phyloP scores from a whole-genome alignment of 2,329 filamentous ascomycete genomes.

The Thelonectria olida region DNA sequence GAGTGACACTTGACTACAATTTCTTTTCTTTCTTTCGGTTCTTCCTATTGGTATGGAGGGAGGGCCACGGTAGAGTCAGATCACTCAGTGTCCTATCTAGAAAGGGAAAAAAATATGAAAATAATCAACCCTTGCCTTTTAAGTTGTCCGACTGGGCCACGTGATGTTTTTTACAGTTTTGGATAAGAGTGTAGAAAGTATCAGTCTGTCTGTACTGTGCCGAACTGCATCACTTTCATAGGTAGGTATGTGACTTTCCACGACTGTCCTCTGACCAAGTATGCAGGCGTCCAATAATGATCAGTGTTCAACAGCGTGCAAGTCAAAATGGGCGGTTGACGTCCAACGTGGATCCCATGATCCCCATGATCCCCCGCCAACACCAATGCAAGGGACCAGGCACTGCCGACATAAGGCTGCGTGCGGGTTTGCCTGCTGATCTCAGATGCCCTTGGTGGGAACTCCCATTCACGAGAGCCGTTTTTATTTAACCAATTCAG shows the following conservation, averaged over 20 bases:
- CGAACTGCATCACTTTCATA: too few species aligned
- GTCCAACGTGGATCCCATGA: not conserved
- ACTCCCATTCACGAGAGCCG: too few species aligned
- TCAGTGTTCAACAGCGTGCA: too few species aligned
- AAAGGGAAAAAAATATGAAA: slow-evolving; percentile 16
- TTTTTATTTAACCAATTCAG: not conserved
- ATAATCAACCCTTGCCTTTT: slow-evolving; percentile 11
- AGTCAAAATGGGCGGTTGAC: too few species aligned
- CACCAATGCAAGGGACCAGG: not conserved
- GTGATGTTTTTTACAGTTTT: too few species aligned
- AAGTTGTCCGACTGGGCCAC: too few species aligned
- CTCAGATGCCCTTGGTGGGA: too few species aligned
- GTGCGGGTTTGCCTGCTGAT: not conserved
- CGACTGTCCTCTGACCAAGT: too few species aligned
- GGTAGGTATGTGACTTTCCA: too few species aligned
- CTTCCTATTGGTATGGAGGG: slow-evolving; percentile 7
- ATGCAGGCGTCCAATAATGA: too few species aligned
- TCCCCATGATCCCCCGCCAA: not conserved
- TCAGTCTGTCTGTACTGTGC: too few species aligned
- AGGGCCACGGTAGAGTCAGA: slow-evolving; percentile 11
- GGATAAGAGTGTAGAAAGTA: too few species aligned
- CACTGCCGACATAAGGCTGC: not conserved
- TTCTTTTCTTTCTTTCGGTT: slow-evolving; percentile 2
- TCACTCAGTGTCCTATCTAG: slow-evolving; percentile 13
- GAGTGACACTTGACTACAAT: not conserved